phyloP scores from a whole-genome alignment of 2,329 filamentous ascomycete species.

The Claviceps spartinae region DNA sequence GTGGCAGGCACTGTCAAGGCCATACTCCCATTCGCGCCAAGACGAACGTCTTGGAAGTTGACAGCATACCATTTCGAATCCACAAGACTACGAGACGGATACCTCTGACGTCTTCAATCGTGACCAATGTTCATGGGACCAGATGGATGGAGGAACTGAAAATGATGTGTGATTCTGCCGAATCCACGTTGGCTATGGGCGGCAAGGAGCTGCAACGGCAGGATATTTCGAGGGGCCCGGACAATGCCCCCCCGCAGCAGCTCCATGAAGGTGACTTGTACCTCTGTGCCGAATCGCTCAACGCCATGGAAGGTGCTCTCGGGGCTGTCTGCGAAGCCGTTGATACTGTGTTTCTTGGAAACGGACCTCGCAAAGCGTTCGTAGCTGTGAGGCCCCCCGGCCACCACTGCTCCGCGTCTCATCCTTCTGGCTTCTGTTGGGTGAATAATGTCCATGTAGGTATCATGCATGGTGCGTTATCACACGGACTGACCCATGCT shows the following conservation, averaged over 20 bases:
- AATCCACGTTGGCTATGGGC: constrained; percentile 60
- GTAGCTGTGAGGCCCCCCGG: constrained; percentile 87
- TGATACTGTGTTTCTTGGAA: constrained; percentile 57
- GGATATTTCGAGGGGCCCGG: constrained; percentile 40
- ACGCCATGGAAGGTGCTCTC: constrained; percentile 79
- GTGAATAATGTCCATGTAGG: constrained; percentile 96
- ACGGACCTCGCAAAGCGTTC: constrained; percentile 63
- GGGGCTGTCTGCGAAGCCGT: constrained; percentile 91
- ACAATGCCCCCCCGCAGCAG: constrained; percentile 33
- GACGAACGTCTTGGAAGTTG: constrained; percentile 38
- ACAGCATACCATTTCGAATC: constrained; percentile 67
- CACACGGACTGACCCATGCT: constrained; percentile 79
- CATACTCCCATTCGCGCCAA: constrained; percentile 52
- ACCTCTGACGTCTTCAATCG: constrained; percentile 57
- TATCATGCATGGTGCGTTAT: constrained; percentile 76
- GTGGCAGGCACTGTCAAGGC: constrained; percentile 63
- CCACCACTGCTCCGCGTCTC: constrained; percentile 82
- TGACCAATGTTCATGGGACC: constrained; percentile 80
- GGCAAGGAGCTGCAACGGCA: constrained; percentile 67
- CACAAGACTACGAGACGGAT: constrained; percentile 63
- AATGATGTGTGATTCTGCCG: constrained; percentile 70
- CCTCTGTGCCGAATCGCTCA: constrained; percentile 70
- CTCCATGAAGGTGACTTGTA: constrained; percentile 88
- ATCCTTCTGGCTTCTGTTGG: constrained; percentile 96
- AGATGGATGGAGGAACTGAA: constrained; percentile 92